phyloP scores from a whole-genome alignment of 2,329 filamentous ascomycete species.

The Clonostachys chloroleuca region DNA sequence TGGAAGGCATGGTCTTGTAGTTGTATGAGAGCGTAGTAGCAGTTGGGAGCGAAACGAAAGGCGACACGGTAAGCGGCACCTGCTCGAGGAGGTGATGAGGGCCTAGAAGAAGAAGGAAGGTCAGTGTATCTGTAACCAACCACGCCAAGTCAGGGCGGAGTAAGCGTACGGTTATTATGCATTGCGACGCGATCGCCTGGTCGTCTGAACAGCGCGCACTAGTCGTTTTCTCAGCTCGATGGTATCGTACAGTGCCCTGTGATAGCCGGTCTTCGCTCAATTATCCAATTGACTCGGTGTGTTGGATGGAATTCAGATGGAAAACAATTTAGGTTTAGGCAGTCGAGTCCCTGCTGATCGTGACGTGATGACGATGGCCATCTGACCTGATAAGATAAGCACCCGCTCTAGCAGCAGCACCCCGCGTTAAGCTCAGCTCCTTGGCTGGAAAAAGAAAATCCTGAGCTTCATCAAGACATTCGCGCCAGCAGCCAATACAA shows the following conservation, averaged over 20 bases:
- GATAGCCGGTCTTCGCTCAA: too few relatives aligned
- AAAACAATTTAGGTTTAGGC: too few relatives aligned
- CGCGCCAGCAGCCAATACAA: neutral
- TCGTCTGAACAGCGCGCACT: too few relatives aligned
- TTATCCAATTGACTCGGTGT: too few relatives aligned
- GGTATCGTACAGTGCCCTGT: too few relatives aligned
- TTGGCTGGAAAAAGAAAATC: neutral
- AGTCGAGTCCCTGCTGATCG: too few relatives aligned
- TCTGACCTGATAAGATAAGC: slow-evolving; percentile 3
- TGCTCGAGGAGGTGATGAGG: slow-evolving; percentile 88
- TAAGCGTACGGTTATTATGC: slow-evolving; percentile 9
- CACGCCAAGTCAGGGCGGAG: too few relatives aligned
- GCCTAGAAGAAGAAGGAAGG: slow-evolving; percentile 35
- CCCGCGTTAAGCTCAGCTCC: slow-evolving; percentile 6
- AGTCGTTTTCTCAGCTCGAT: too few relatives aligned
- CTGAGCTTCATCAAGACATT: neutral
- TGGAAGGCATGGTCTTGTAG: slow-evolving; percentile 85
- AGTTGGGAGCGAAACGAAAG: slow-evolving; percentile 85
- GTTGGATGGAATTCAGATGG: too few relatives aligned
- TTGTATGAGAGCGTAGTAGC: slow-evolving; percentile 92
- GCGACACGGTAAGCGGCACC: slow-evolving; percentile 88
- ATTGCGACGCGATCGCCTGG: slow-evolving; percentile 4
- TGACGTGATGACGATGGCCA: too few relatives aligned
- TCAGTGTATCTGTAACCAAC: neutral
- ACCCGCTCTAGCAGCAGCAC: slow-evolving; percentile 10